These are phyloP conservation scores for Lathyrus aphaca DNA, from an alignment of 306 rosid species.

Conservation along the genomic window DNA sequence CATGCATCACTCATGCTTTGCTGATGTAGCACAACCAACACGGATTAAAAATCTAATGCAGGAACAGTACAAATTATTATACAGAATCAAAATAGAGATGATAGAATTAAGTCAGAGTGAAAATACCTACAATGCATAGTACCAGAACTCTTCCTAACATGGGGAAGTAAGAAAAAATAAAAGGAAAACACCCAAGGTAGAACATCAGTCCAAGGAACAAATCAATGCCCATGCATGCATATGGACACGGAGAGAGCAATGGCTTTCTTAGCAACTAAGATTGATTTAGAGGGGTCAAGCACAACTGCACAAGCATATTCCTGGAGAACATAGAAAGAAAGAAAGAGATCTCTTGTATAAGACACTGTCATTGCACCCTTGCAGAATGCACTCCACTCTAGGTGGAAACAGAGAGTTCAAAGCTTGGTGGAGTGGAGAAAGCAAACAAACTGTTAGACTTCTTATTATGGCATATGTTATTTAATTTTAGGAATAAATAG, in stretches of 20 bases:
- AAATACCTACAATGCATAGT: slow-evolving; percentile 5
- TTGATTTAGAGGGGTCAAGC: slow-evolving; percentile 12
- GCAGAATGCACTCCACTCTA: slow-evolving; percentile 16
- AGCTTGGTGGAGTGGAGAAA: slow-evolving; percentile 10
- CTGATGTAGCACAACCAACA: neutral
- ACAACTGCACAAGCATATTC: slow-evolving; percentile 10
- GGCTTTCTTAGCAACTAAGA: neutral
- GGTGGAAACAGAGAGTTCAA: slow-evolving; percentile 4
- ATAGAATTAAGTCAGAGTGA: neutral
- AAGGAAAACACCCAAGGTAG: neutral
- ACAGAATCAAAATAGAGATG: slow-evolving; percentile 17
- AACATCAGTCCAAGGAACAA: slow-evolving; percentile 13
- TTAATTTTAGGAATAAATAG: too few relatives aligned
- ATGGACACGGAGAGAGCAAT: slow-evolving; percentile 14
- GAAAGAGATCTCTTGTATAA: slow-evolving; percentile 17
- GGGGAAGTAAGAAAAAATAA: slow-evolving; percentile 21
- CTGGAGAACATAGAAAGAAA: neutral
- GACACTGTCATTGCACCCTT: slow-evolving; percentile 16
- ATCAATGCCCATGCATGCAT: slow-evolving; percentile 8
- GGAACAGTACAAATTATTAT: neutral
- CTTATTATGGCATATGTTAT: too few relatives aligned
- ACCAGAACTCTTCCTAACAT: slow-evolving; percentile 19
- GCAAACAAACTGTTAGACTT: too few relatives aligned
- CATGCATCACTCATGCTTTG: slow-evolving; percentile 29
- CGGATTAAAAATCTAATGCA: slow-evolving; percentile 16